Conservation (phyloP, 140 eudicot genomes). For the Cichorium intybus region DNA sequence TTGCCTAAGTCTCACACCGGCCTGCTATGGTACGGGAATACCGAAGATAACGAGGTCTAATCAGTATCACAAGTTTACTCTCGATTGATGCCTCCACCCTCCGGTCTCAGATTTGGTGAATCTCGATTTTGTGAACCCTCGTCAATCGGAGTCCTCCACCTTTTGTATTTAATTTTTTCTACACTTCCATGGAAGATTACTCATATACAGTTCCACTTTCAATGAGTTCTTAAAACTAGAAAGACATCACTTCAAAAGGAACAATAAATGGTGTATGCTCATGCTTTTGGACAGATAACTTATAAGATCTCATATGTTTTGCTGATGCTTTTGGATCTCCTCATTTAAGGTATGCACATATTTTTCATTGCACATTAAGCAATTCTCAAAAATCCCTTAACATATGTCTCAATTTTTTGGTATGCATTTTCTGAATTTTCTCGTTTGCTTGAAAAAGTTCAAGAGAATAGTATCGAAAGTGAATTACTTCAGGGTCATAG, state of each 20-base stretch:
- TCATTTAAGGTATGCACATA: slow-evolving; percentile 56
- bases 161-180: no score
- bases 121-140: no score
- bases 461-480: background rate
- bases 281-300: slow-evolving; percentile 60
- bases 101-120: no score
- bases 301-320: slow-evolving; percentile 65
- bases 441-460: no score
- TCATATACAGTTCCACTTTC: slow-evolving; percentile 12
- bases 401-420: no score
- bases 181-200: slow-evolving; percentile 6
- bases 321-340: slow-evolving; percentile 85
- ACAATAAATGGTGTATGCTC: slow-evolving; percentile 91
- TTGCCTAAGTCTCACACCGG: no score
- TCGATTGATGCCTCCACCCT: no score
- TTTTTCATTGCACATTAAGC: slow-evolving; percentile 8
- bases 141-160: no score
- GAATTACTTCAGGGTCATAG: background rate
- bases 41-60: no score
- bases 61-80: no score
- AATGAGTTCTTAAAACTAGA: slow-evolving; percentile 57
- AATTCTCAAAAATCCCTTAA: slow-evolving; percentile 3
- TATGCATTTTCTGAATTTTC: no score
- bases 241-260: slow-evolving; percentile 70
- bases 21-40: no score